A percentile compares a stretch with the other conserved stretches of the same genome.
These are phyloP conservation scores for Mycena capillaripes DNA, from an alignment of 768 basidiomycete species.

Conservation along the genomic window DNA sequence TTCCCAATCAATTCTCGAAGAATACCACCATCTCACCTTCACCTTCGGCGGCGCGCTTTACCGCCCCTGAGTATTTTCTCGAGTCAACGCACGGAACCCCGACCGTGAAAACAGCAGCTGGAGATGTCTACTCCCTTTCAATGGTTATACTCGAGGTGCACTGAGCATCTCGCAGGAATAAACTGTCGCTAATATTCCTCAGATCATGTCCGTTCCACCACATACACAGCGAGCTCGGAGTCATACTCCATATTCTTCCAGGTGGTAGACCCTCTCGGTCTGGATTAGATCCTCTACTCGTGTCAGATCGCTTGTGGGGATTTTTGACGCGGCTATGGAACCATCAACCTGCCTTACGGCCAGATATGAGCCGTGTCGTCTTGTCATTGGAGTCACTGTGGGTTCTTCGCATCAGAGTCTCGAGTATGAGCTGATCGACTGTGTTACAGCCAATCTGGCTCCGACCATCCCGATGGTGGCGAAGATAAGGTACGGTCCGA, in stretches of 20 bases:
- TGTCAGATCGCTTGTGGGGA: background rate
- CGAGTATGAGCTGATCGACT: background rate
- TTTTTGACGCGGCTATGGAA: background rate
- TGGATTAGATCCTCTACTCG: background rate
- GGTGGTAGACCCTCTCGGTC: constrained; percentile 2
- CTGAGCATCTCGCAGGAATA: too few species aligned
- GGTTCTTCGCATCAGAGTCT: background rate
- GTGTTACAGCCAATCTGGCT: background rate
- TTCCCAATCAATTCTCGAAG: background rate
- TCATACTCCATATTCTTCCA: background rate
- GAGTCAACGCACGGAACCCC: background rate
- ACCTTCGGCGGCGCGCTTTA: background rate
- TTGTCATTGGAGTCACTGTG: background rate
- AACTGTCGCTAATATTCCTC: background rate
- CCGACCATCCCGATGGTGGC: background rate
- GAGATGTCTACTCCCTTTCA: constrained; percentile 5
- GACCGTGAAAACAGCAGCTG: background rate
- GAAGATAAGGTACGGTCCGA: background rate
- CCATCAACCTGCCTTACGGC: background rate
- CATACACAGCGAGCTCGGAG: background rate
- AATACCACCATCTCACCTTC: background rate
- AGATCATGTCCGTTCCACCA: constrained; percentile 5
- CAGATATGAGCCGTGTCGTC: background rate
- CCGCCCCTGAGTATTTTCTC: constrained; percentile 3
- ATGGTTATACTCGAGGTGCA: constrained; percentile 15